Percentiles rank a stretch among this genome's conserved stretches.
phyloP scores from a whole-genome alignment of 495 filamentous ascomycete species.

The Aspergillus nidulans region DNA sequence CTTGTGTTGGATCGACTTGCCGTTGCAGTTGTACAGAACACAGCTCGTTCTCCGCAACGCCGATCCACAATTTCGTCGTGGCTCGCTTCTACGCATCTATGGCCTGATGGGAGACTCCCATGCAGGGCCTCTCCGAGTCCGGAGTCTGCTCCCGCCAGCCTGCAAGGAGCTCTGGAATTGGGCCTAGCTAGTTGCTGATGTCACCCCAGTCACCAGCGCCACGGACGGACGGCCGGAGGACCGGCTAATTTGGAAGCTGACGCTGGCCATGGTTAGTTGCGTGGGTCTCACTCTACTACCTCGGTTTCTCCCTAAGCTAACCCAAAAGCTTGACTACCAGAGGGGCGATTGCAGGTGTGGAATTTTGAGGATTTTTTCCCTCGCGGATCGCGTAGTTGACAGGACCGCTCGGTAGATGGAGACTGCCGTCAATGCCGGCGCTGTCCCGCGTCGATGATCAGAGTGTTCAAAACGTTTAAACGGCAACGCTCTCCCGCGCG shows the following conservation, averaged over 20 bases:
- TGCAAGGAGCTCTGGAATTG: not conserved
- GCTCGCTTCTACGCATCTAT: not conserved
- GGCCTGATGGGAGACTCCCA: not conserved
- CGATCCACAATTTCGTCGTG: not conserved
- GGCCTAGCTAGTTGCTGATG: constrained; percentile 5
- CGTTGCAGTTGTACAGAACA: not conserved
- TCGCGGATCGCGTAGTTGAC: too few species aligned
- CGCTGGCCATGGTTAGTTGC: not conserved
- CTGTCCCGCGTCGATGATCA: not conserved
- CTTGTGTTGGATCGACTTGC: not conserved
- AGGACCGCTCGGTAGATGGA: not conserved
- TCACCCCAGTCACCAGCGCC: too few species aligned
- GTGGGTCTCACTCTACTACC: constrained; percentile 1
- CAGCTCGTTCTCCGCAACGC: not conserved
- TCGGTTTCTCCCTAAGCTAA: not conserved
- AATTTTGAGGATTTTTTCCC: not conserved
- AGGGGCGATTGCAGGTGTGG: not conserved
- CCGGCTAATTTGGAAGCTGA: constrained; percentile 7
- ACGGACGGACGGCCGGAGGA: constrained; percentile 5
- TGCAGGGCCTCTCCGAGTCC: not conserved
- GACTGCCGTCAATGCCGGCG: too few species aligned
- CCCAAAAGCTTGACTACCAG: constrained; percentile 10
- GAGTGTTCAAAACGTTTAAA: not conserved
- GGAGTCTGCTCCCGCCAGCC: not conserved
- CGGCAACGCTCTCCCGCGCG: not conserved